Evolutionary conservation across 331 rosid genomes (phyloP).

Genomic region (Rhamnella rubrinervis): DNA sequence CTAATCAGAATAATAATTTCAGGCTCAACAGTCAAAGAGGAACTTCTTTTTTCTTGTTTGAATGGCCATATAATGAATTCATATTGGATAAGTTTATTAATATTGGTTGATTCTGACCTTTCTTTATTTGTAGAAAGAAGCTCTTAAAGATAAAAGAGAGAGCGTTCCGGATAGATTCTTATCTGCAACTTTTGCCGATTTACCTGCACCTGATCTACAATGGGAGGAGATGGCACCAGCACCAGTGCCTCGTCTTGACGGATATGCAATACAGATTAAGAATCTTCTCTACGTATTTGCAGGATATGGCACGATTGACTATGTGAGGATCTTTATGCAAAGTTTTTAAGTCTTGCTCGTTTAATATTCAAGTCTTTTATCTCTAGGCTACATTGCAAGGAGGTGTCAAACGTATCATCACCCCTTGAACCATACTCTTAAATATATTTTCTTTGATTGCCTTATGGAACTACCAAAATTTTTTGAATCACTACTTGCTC

Average conservation of each 20-base stretch:
- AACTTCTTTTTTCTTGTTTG: background rate
- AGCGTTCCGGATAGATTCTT: slow-evolving; percentile 33
- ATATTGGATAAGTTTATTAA: background rate
- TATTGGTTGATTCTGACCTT: background rate
- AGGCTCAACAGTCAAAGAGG: too few relatives aligned
- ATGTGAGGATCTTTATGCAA: slow-evolving; percentile 44
- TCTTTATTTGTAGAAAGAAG: slow-evolving; percentile 31
- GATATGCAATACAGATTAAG: slow-evolving; percentile 65
- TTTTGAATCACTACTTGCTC: background rate
- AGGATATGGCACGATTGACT: slow-evolving; percentile 69
- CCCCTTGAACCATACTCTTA: background rate
- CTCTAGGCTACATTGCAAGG: background rate
- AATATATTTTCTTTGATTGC: background rate
- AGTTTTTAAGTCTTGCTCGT: background rate
- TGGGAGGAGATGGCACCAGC: slow-evolving; percentile 87
- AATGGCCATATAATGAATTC: background rate
- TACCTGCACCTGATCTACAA: slow-evolving; percentile 67
- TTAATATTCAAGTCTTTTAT: background rate
- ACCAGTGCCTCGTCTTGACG: slow-evolving; percentile 86
- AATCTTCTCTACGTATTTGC: slow-evolving; percentile 69
- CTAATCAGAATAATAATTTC: too few relatives aligned
- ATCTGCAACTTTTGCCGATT: slow-evolving; percentile 69
- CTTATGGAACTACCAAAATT: background rate
- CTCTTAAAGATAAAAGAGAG: slow-evolving; percentile 12
- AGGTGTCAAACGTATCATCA: too few relatives aligned